Evolutionary conservation across 192 early-diverging fungal genomes (phyloP).

Genomic region (Helicostylum pulchrum): DNA sequence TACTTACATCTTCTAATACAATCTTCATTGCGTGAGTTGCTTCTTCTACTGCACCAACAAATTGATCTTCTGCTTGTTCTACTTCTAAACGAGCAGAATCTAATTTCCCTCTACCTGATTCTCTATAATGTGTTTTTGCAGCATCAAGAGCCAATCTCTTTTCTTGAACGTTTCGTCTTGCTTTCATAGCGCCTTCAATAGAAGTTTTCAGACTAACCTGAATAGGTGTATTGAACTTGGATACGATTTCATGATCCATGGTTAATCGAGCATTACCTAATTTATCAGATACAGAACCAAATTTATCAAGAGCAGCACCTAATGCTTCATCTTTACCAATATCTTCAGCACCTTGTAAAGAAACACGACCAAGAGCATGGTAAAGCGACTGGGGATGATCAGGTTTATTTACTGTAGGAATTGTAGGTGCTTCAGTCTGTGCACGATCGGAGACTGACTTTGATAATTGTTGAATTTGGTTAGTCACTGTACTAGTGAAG

Average conservation of each 20-base stretch:
- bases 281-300: slow-evolving; percentile 75
- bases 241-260: slow-evolving; percentile 66
- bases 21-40: slow-evolving; percentile 87
- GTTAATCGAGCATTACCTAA: slow-evolving; percentile 72
- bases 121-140: slow-evolving; percentile 69
- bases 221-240: slow-evolving; percentile 71
- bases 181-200: slow-evolving; percentile 79
- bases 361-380: background rate
- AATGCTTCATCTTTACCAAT: slow-evolving; percentile 71
- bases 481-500: slow-evolving; percentile 61
- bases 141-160: slow-evolving; percentile 80
- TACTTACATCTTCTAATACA: slow-evolving; percentile 67
- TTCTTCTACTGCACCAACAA: slow-evolving; percentile 89
- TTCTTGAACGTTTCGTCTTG: slow-evolving; percentile 73
- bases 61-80: slow-evolving; percentile 84
- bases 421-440: slow-evolving; percentile 31
- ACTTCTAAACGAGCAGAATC: slow-evolving; percentile 75
- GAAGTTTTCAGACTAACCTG: slow-evolving; percentile 57
- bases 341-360: slow-evolving; percentile 13
- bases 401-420: slow-evolving; percentile 28
- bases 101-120: slow-evolving; percentile 57
- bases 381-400: background rate
- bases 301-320: slow-evolving; percentile 81
- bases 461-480: slow-evolving; percentile 51
- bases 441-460: slow-evolving; percentile 40